phyloP scores from a whole-genome alignment of 257 asterid species.

The Solanum bulbocastanum region DNA sequence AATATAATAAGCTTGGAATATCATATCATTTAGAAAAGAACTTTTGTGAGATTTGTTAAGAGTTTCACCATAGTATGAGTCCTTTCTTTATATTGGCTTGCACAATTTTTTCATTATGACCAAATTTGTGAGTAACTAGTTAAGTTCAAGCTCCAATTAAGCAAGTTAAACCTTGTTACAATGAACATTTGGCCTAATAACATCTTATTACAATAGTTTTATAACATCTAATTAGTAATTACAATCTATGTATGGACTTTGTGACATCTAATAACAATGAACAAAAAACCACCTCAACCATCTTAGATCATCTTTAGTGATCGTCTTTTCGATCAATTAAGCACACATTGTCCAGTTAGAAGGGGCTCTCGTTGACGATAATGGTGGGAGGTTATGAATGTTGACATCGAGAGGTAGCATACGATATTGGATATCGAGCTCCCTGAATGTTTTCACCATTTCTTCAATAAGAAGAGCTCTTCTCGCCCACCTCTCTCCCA shows the following conservation, averaged over 20 bases:
- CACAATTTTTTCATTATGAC: background rate
- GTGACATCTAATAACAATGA: background rate
- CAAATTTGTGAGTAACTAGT: background rate
- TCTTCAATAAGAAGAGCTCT: slow-evolving; percentile 68
- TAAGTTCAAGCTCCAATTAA: background rate
- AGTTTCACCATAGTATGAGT: background rate
- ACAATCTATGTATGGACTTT: background rate
- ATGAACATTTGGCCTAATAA: background rate
- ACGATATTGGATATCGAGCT: slow-evolving; percentile 74
- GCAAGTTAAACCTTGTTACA: background rate
- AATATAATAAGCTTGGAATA: background rate
- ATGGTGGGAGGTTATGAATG: slow-evolving; percentile 56
- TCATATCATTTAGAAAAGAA: background rate
- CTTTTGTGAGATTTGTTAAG: background rate
- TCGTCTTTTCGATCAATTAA: background rate
- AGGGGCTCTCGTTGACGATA: slow-evolving; percentile 44
- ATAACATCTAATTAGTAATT: background rate
- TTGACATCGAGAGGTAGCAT: slow-evolving; percentile 67
- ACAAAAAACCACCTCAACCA: background rate
- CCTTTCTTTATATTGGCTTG: background rate
- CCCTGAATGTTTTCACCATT: slow-evolving; percentile 59
- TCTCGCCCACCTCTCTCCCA: slow-evolving; percentile 82
- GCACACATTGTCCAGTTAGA: slow-evolving; percentile 52
- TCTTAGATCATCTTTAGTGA: background rate
- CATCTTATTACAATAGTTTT: background rate